Conservation (phyloP, 148 eudicot genomes). For the Arctostaphylos glauca region DNA sequence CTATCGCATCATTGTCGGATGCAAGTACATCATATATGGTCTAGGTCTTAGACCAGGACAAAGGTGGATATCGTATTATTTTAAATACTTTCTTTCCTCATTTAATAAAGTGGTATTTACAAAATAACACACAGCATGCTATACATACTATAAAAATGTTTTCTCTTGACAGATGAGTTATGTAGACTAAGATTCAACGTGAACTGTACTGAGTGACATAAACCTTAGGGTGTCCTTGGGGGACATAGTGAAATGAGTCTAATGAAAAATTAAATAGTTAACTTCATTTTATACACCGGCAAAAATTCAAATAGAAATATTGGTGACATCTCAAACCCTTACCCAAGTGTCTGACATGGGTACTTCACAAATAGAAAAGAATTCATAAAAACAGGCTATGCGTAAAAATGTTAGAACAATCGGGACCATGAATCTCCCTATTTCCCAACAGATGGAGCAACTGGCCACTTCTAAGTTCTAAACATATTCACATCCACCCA, state of each 20-base stretch:
- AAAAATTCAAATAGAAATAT: not conserved
- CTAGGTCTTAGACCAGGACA: not conserved
- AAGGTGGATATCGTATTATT: not conserved
- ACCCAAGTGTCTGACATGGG: not conserved
- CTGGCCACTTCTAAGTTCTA: not conserved
- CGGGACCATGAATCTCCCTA: not conserved
- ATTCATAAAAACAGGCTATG: not conserved
- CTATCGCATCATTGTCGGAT: not conserved
- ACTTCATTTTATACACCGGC: not conserved
- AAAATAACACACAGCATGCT: not conserved
- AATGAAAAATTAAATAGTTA: no score
- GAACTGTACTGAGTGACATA: not conserved
- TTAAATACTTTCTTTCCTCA: not conserved
- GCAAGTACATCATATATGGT: not conserved
- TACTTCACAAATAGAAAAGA: no score
- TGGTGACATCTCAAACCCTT: not conserved
- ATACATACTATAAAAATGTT: not conserved
- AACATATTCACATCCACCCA: not conserved
- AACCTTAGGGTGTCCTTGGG: no score
- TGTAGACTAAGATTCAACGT: not conserved
- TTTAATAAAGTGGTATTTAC: not conserved
- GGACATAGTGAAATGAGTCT: no score
- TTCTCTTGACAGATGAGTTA: not conserved
- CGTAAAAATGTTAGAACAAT: not conserved
- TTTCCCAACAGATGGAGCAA: conserved; percentile 5